Percentiles rank a stretch among this genome's conserved stretches.
Evolutionary conservation across 306 rosid genomes (phyloP).

Genomic region (Vachellia pachyceras): DNA sequence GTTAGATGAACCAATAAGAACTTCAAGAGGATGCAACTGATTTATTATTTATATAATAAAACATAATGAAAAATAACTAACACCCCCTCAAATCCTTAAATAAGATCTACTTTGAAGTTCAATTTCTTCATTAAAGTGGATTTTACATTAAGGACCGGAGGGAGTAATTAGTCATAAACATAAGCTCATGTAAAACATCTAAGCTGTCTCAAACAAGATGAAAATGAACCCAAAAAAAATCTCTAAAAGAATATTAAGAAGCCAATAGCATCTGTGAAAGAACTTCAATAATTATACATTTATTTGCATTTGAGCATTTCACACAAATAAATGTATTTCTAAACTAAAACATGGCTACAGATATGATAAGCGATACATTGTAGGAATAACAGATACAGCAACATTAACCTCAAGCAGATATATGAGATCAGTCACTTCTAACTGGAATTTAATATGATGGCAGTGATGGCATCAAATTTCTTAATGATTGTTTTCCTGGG

Average conservation of each 20-base stretch:
- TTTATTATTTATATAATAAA: background rate
- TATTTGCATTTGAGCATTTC: background rate
- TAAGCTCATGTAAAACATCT: background rate
- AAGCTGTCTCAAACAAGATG: background rate
- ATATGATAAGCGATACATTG: background rate
- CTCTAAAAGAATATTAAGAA: background rate
- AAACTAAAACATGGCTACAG: background rate
- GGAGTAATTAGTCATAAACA: constrained; percentile 2
- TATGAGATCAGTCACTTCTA: background rate
- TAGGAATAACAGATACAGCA: background rate
- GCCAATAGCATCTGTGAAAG: background rate
- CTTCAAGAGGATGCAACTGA: constrained; percentile 12
- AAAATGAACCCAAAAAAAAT: background rate
- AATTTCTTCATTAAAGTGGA: too few species aligned
- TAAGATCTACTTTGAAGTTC: too few species aligned
- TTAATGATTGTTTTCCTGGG: background rate
- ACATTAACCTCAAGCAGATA: background rate
- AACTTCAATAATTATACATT: background rate
- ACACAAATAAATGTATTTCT: background rate
- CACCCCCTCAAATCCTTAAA: too few species aligned
- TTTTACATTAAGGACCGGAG: too few species aligned
- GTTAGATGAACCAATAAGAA: constrained; percentile 39
- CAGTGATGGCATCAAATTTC: background rate
- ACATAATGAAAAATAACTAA: constrained; percentile 8
- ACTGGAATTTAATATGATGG: background rate